Evolutionary conservation across 352 stramenopile species (phyloP).

Genomic region (Elongisporangium anandrum): DNA sequence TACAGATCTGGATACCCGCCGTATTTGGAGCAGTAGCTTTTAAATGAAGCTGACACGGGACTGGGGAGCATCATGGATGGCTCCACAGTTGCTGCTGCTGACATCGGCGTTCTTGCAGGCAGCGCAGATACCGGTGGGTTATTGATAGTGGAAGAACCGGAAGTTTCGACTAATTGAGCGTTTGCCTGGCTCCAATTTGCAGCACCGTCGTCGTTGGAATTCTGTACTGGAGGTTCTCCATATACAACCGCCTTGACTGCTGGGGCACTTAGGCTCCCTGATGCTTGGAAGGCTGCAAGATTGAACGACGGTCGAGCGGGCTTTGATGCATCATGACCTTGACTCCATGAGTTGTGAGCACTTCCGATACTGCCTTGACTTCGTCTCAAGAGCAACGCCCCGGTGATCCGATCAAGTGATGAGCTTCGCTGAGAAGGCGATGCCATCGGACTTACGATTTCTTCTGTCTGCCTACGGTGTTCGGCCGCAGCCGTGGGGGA

Average conservation of each 20-base stretch:
- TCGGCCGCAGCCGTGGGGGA: slow-evolving; percentile 37
- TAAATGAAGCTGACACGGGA: slow-evolving; percentile 45
- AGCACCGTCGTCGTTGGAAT: background rate
- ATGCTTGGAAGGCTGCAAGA: slow-evolving; percentile 46
- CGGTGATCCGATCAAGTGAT: background rate
- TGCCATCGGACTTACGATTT: slow-evolving; percentile 11
- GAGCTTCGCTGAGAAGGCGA: background rate
- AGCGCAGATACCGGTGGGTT: background rate
- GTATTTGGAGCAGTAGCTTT: slow-evolving; percentile 85
- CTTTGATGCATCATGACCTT: slow-evolving; percentile 11
- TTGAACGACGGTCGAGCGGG: slow-evolving; percentile 38
- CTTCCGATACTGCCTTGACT: slow-evolving; percentile 1
- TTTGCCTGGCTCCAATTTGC: slow-evolving; percentile 41
- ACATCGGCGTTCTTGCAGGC: background rate
- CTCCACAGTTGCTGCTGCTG: slow-evolving; percentile 11
- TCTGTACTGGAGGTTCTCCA: background rate
- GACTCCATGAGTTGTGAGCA: background rate
- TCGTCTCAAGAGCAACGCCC: slow-evolving; percentile 3
- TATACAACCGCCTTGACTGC: background rate
- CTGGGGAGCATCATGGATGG: slow-evolving; percentile 13
- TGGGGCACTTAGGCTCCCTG: slow-evolving; percentile 2
- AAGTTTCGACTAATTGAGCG: slow-evolving; percentile 8
- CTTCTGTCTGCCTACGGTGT: slow-evolving; percentile 17
- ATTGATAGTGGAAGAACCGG: background rate
- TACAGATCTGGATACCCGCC: slow-evolving; percentile 68